Conservation (phyloP, 352 stramenopile genomes). For the Aphanomyces invadans region DNA sequence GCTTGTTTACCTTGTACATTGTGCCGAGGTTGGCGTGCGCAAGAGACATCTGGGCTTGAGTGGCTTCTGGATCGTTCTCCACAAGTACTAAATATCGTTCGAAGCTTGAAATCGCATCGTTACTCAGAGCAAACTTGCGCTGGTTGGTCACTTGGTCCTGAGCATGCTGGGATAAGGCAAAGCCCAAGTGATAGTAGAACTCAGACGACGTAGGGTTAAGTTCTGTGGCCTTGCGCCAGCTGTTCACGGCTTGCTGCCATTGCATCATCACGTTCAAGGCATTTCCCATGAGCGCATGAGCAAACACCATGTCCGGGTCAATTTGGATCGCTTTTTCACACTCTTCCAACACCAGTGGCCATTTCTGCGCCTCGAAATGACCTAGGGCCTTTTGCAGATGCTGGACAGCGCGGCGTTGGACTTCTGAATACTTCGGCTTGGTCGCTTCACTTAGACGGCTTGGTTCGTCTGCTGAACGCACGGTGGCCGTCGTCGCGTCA, state of each 20-base stretch:
- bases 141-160: slow-evolving; percentile 24
- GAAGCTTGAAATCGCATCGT: slow-evolving; percentile 21
- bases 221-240: slow-evolving; percentile 22
- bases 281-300: slow-evolving; percentile 22
- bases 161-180: slow-evolving; percentile 19
- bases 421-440: slow-evolving; percentile 4
- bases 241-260: slow-evolving; percentile 19
- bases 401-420: slow-evolving; percentile 12
- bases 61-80: slow-evolving; percentile 15
- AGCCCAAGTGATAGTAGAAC: slow-evolving; percentile 24
- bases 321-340: slow-evolving; percentile 22
- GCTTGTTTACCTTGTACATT: slow-evolving; percentile 23
- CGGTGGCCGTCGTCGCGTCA: background rate
- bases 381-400: slow-evolving; percentile 17
- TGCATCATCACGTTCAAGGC: slow-evolving; percentile 26
- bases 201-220: slow-evolving; percentile 18
- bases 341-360: slow-evolving; percentile 21
- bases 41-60: slow-evolving; percentile 13
- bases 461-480: background rate
- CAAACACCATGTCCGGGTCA: slow-evolving; percentile 22
- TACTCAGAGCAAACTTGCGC: slow-evolving; percentile 16
- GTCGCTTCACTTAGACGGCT: background rate
- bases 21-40: slow-evolving; percentile 14
- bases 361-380: slow-evolving; percentile 23
- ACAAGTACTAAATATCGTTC: slow-evolving; percentile 15